Conservation (phyloP, 2,329 filamentous ascomycete genomes). For the Fragosphaeria purpurea region DNA sequence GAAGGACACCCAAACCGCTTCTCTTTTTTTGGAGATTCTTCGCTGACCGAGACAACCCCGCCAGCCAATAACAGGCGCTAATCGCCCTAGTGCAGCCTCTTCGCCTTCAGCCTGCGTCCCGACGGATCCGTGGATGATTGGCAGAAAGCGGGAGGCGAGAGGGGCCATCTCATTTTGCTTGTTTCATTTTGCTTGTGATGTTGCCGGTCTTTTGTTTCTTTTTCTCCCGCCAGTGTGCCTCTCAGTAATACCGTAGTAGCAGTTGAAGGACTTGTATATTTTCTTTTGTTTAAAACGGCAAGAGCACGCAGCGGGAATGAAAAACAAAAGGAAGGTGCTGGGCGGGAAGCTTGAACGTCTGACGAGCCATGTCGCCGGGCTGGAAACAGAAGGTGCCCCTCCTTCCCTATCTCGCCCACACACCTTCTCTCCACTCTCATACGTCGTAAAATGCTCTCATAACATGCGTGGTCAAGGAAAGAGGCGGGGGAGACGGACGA, state of each 20-base stretch:
- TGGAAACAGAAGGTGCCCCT: too few species aligned
- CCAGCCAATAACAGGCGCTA: conserved; percentile 8
- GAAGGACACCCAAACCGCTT: conserved; percentile 2
- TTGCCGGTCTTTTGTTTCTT: not conserved
- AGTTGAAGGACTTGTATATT: too few species aligned
- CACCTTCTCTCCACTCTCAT: too few species aligned
- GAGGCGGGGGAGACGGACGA: not conserved
- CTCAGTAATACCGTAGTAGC: too few species aligned
- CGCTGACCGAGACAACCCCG: not conserved
- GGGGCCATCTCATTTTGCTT: too few species aligned
- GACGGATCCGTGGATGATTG: conserved; percentile 10
- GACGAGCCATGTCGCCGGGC: too few species aligned
- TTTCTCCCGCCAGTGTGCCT: not conserved
- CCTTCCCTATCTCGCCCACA: too few species aligned
- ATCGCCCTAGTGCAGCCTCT: conserved; percentile 4
- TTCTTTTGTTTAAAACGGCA: too few species aligned
- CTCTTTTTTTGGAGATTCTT: too few species aligned
- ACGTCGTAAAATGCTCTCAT: too few species aligned
- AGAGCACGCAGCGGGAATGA: not conserved
- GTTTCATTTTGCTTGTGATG: too few species aligned
- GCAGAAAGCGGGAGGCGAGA: not conserved
- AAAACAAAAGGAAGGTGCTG: not conserved
- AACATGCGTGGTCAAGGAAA: not conserved
- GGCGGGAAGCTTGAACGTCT: not conserved
- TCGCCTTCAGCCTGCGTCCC: conserved; percentile 6